These are phyloP conservation scores for Cyclostephanos invisitatus DNA, from an alignment of 108 stramenopile species.

Conservation along the genomic window DNA sequence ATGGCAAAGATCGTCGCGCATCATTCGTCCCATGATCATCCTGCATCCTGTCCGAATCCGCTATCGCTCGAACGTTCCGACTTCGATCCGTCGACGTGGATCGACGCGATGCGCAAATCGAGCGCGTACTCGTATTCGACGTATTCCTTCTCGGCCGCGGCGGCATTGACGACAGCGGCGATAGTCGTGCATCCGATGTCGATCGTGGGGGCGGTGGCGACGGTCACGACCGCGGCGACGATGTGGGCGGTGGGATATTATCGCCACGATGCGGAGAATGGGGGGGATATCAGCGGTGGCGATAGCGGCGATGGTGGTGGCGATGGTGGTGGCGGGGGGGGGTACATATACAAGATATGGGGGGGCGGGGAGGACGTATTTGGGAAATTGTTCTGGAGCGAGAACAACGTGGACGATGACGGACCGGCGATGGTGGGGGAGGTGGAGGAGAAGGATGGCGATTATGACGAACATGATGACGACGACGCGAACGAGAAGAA, in stretches of 20 bases:
- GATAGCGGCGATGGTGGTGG: constrained; percentile 20
- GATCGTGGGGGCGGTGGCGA: constrained; percentile 19
- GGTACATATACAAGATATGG: constrained; percentile 15
- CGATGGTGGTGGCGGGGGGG: not conserved
- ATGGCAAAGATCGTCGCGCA: no score
- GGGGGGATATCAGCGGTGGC: no score
- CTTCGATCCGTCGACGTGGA: no score
- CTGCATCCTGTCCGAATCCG: no score
- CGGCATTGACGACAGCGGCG: constrained; percentile 11
- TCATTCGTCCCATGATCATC: no score
- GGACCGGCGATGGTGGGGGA: not conserved
- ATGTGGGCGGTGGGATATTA: constrained; percentile 45
- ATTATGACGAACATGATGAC: not conserved
- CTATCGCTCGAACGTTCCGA: no score
- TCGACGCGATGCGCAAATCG: no score
- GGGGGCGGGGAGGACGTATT: constrained; percentile 26
- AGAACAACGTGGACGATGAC: not conserved
- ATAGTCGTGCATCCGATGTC: constrained; percentile 35
- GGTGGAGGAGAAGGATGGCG: not conserved
- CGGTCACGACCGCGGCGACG: constrained; percentile 28
- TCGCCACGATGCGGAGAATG: constrained; percentile 28
- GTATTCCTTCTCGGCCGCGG: no score
- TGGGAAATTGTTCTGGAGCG: constrained; percentile 42
- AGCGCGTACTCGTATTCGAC: no score
- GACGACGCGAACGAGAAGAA: no score